phyloP scores from a whole-genome alignment of 108 stramenopile species.

The Nitzschia sp. region DNA sequence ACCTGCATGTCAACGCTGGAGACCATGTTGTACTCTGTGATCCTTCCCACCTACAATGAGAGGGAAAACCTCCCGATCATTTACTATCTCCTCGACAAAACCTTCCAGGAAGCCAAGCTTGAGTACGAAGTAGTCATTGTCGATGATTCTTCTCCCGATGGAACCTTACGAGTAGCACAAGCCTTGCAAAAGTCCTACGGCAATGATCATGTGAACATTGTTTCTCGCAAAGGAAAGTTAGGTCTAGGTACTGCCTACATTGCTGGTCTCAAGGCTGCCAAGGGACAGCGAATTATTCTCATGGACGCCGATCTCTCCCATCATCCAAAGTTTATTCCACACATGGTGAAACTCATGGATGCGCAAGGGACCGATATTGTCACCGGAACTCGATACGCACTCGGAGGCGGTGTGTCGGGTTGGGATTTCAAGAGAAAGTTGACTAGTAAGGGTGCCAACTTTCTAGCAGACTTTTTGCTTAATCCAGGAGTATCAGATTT shows the following conservation, averaged over 20 bases:
- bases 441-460: conserved; percentile 92
- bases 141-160: conserved; percentile 94
- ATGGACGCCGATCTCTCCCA: conserved; percentile 99
- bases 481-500: conserved; percentile 90
- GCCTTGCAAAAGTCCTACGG: conserved; percentile 84
- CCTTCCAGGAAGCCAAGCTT: conserved; percentile 64
- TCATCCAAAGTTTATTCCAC: conserved; percentile 95
- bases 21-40: conserved; percentile 86
- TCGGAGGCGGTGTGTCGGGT: conserved; percentile 93
- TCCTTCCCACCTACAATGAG: conserved; percentile 98
- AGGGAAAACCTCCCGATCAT: conserved; percentile 96
- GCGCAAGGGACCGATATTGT: conserved; percentile 81
- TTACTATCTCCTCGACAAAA: conserved; percentile 81
- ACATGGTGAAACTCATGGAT: conserved; percentile 82
- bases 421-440: conserved; percentile 92
- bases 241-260: conserved; percentile 96
- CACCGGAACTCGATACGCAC: conserved; percentile 90
- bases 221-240: conserved; percentile 89
- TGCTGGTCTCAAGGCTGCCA: conserved; percentile 79
- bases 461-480: conserved; percentile 91
- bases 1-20: no score
- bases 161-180: conserved; percentile 90
- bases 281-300: conserved; percentile 87
- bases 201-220: conserved; percentile 69
- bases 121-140: conserved; percentile 93